phyloP scores from a whole-genome alignment of 1,284 basidiomycete genomes.

The Malassezia brasiliensis region DNA sequence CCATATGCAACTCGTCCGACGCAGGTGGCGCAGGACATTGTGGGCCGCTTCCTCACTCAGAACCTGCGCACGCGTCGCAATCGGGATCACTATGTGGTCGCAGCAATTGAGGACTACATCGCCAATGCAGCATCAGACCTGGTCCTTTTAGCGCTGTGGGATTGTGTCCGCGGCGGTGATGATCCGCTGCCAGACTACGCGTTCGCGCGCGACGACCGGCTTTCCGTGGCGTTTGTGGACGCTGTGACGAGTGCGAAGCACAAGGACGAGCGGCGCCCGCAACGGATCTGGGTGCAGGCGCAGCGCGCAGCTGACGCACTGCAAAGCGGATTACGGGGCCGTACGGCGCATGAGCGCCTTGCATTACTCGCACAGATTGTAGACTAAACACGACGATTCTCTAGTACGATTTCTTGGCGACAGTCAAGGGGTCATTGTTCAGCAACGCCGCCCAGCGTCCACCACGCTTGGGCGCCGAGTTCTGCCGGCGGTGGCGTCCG shows the following conservation, averaged over 20 bases:
- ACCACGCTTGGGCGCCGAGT: background rate
- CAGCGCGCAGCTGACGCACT: conserved; percentile 2
- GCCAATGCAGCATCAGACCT: conserved; percentile 40
- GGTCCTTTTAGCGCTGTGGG: conserved; percentile 39
- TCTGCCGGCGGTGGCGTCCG: background rate
- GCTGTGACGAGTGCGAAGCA: background rate
- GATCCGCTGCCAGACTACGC: conserved; percentile 10
- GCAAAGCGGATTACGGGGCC: background rate
- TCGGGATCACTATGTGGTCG: conserved; percentile 17
- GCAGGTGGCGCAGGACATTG: conserved; percentile 22
- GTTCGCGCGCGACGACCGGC: conserved; percentile 15
- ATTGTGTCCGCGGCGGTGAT: background rate
- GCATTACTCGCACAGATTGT: background rate
- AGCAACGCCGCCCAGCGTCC: conserved; percentile 15
- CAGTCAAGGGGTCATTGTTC: conserved; percentile 8
- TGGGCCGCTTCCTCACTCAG: conserved; percentile 34
- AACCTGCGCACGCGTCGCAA: conserved; percentile 12
- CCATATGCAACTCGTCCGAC: conserved; percentile 11
- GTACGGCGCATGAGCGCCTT: conserved; percentile 1
- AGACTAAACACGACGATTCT: background rate
- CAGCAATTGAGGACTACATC: conserved; percentile 40
- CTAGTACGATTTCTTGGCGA: background rate
- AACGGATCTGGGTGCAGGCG: conserved; percentile 1
- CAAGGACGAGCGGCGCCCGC: background rate
- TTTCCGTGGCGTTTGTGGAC: conserved; percentile 1